Evolutionary conservation across 495 filamentous ascomycete genomes (phyloP).

Genomic region (Glonium stellatum): DNA sequence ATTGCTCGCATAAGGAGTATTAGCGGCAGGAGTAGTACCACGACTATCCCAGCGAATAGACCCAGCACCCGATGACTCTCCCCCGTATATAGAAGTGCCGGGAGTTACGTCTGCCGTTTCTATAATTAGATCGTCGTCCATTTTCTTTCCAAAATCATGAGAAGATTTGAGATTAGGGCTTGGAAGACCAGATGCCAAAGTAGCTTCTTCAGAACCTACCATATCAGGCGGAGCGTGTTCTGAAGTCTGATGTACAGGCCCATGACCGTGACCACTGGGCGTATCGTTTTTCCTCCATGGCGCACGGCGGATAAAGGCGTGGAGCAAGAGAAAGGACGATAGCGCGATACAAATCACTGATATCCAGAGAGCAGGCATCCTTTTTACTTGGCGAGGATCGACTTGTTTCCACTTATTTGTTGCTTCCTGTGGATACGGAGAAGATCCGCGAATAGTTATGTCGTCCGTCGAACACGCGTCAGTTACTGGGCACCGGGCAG

Average conservation of each 20-base stretch:
- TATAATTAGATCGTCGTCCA: constrained; percentile 15
- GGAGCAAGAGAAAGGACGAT: constrained; percentile 23
- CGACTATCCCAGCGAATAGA: constrained; percentile 15
- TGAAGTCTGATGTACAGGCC: neutral
- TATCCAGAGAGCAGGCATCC: constrained; percentile 25
- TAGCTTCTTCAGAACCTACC: neutral
- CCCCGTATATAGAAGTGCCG: constrained; percentile 3
- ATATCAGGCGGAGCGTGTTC: neutral
- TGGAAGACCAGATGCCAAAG: neutral
- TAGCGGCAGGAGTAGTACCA: constrained; percentile 9
- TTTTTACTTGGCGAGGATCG: constrained; percentile 8
- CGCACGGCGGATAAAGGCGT: constrained; percentile 20
- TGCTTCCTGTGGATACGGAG: constrained; percentile 24
- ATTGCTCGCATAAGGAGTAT: constrained; percentile 12
- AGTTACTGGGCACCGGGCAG: constrained; percentile 23
- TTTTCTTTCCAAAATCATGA: neutral
- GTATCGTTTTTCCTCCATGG: constrained; percentile 16
- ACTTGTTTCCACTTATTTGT: constrained; percentile 27
- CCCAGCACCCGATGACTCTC: constrained; percentile 1
- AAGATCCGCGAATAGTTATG: constrained; percentile 32
- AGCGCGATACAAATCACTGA: constrained; percentile 23
- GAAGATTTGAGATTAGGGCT: neutral
- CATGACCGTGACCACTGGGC: constrained; percentile 1
- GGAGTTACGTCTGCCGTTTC: neutral
- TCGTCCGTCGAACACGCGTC: constrained; percentile 36